phyloP scores from a whole-genome alignment of 192 early-diverging fungal species.

The Geranomyces variabilis region DNA sequence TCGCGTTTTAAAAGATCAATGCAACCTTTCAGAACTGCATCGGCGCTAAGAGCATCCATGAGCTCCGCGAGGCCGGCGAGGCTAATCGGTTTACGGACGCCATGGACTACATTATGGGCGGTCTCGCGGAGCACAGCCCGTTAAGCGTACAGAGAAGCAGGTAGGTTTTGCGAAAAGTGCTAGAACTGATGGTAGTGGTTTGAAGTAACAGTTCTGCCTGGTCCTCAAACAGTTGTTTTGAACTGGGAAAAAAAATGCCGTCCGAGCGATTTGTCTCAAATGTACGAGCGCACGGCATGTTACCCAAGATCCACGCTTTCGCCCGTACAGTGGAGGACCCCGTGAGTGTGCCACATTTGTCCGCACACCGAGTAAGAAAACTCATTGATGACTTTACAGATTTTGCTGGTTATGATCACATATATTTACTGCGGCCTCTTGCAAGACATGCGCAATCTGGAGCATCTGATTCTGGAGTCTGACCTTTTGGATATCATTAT shows the following conservation, averaged over 20 bases:
- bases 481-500: conserved; percentile 39
- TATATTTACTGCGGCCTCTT: conserved; percentile 46
- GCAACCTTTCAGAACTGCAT: conserved; percentile 12
- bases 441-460: conserved; percentile 31
- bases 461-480: conserved; percentile 28
- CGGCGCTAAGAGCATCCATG: conserved; percentile 56
- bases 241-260: conserved; percentile 55
- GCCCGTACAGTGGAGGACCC: conserved; percentile 44
- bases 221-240: conserved; percentile 45
- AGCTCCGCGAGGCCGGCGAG: conserved; percentile 60
- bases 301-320: conserved; percentile 42
- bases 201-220: not conserved
- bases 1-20: no score
- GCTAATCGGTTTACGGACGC: conserved; percentile 60
- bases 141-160: conserved; percentile 51
- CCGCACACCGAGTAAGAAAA: not conserved
- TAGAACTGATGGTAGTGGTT: not conserved
- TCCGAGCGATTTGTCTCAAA: conserved; percentile 40
- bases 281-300: conserved; percentile 48
- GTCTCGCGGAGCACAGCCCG: conserved; percentile 48
- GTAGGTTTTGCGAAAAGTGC: conserved; percentile 24
- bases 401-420: conserved; percentile 43
- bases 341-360: conserved; percentile 24
- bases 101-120: conserved; percentile 63
- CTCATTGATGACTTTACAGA: not conserved